phyloP scores from a whole-genome alignment of 2,329 filamentous ascomycete genomes.

The Fusarium chaquense region DNA sequence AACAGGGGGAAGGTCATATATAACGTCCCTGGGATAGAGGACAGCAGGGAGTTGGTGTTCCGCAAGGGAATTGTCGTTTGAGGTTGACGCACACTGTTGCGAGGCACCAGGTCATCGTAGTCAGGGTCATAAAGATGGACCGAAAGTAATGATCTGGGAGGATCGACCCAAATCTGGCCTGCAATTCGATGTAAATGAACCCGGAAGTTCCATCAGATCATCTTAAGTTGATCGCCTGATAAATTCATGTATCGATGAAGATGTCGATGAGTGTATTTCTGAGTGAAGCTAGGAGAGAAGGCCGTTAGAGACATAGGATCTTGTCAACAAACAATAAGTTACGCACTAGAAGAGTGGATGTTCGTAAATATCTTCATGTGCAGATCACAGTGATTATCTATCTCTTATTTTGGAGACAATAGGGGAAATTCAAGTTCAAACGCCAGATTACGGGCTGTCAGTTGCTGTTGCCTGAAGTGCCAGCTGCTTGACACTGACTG shows the following conservation, averaged over 20 bases:
- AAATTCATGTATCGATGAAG: background rate
- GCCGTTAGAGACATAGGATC: background rate
- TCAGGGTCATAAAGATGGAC: background rate
- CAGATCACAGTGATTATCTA: background rate
- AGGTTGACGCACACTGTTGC: background rate
- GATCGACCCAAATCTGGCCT: background rate
- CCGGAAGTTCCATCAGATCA: background rate
- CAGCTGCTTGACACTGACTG: conserved; percentile 32
- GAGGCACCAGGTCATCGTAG: background rate
- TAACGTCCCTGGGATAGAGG: background rate
- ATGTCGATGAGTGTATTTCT: background rate
- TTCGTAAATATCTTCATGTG: no score
- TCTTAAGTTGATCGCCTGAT: background rate
- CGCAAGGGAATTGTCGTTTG: no score
- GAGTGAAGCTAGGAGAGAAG: background rate
- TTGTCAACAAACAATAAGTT: background rate
- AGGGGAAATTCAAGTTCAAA: background rate
- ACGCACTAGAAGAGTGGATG: background rate
- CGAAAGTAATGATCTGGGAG: background rate
- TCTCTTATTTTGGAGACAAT: background rate
- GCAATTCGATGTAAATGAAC: background rate
- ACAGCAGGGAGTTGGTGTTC: no score
- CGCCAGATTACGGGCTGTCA: background rate
- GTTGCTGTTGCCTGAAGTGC: conserved; percentile 28
- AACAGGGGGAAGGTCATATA: background rate